These are phyloP conservation scores for Podospora appendiculata DNA, from an alignment of 495 filamentous ascomycete genomes.

Conservation along the genomic window DNA sequence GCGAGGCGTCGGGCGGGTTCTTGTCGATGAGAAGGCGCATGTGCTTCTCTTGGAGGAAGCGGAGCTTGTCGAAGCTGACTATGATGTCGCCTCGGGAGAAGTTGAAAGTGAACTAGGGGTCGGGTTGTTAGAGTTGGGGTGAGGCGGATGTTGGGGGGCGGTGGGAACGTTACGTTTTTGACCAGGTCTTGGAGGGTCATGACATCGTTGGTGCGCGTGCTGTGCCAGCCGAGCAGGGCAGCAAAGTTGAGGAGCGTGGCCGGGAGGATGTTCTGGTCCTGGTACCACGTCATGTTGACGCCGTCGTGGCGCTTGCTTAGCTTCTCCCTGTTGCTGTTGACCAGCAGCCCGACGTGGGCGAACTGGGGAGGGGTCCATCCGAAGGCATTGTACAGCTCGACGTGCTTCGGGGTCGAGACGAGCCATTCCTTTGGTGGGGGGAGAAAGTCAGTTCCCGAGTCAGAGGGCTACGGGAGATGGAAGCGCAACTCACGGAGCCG, in stretches of 20 bases:
- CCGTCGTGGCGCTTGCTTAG: conserved; percentile 80
- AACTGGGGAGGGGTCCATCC: conserved; percentile 78
- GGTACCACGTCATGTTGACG: conserved; percentile 61
- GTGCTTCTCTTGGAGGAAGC: conserved; percentile 72
- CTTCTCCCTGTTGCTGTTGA: conserved; percentile 68
- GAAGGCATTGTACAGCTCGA: conserved; percentile 81
- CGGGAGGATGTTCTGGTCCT: conserved; percentile 62
- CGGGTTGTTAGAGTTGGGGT: neutral
- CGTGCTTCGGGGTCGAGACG: conserved; percentile 82
- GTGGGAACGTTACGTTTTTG: conserved; percentile 40
- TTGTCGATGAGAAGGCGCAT: conserved; percentile 19
- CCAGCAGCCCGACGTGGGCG: conserved; percentile 81
- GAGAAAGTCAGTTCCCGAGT: neutral
- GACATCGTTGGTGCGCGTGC: conserved; percentile 46
- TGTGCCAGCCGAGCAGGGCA: conserved; percentile 76
- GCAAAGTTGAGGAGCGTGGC: conserved; percentile 76
- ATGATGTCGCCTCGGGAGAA: conserved; percentile 88
- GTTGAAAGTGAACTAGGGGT: conserved; percentile 59
- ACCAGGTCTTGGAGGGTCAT: conserved; percentile 65
- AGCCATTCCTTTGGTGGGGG: conserved; percentile 67
- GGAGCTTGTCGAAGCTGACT: conserved; percentile 72
- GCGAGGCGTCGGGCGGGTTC: neutral
- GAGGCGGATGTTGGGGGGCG: neutral
- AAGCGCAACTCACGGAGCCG: conserved; percentile 53
- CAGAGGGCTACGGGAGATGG: neutral